phyloP scores from a whole-genome alignment of 345 rosid genomes.

The rapeseed (Brassica napus) region DNA sequence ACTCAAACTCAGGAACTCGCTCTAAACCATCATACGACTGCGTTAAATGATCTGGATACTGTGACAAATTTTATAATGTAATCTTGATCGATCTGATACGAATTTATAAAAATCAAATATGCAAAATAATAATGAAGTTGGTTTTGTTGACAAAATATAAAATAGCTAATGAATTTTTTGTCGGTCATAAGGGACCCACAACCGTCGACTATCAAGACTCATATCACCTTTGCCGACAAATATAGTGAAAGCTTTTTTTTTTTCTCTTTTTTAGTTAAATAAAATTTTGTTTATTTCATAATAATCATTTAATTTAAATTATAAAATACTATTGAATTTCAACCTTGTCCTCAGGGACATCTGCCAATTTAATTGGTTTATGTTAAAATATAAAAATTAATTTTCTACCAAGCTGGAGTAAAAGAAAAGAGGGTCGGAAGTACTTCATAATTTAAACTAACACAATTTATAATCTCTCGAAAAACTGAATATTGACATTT shows the following conservation, averaged over 20 bases:
- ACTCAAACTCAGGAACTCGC: neutral
- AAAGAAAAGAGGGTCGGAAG: slow-evolving; percentile 3
- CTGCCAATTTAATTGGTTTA: neutral
- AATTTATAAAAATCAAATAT: neutral
- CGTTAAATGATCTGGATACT: neutral
- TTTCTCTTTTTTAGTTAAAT: neutral
- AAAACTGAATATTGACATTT: neutral
- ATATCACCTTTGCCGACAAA: slow-evolving; percentile 35
- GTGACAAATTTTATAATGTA: neutral
- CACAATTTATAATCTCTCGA: neutral
- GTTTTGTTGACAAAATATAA: neutral
- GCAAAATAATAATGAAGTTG: neutral
- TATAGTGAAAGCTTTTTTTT: slow-evolving; percentile 11
- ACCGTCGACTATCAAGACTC: slow-evolving; percentile 29
- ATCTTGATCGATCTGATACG: neutral
- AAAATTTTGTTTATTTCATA: neutral
- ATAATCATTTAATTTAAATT: neutral
- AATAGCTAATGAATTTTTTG: slow-evolving; percentile 13
- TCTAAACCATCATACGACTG: neutral
- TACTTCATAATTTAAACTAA: slow-evolving; percentile 8
- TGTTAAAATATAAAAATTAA: neutral
- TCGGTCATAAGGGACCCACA: slow-evolving; percentile 34
- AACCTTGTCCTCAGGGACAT: slow-evolving; percentile 22
- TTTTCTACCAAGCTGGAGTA: neutral
- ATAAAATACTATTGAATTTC: neutral